phyloP scores from a whole-genome alignment of 1,139 yeast species.

The Eremothecium sinecaudum region DNA sequence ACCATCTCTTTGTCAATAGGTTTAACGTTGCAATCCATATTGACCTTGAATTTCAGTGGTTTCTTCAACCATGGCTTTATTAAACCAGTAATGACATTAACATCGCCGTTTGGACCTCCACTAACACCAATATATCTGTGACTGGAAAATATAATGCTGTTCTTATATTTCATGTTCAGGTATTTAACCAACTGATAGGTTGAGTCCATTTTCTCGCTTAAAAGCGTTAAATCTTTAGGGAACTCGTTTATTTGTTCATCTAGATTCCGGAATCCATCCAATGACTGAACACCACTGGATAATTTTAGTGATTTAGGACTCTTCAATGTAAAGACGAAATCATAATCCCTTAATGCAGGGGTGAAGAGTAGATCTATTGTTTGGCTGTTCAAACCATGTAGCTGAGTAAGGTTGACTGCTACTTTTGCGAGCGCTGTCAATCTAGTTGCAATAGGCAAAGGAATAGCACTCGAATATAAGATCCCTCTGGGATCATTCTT shows the following conservation, averaged over 20 bases:
- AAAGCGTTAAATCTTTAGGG: slow-evolving; percentile 27
- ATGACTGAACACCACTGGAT: slow-evolving; percentile 49
- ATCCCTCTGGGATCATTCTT: slow-evolving; percentile 77
- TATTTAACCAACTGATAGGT: slow-evolving; percentile 46
- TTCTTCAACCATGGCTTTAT: slow-evolving; percentile 57
- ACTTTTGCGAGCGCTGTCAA: slow-evolving; percentile 80
- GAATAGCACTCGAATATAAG: slow-evolving; percentile 64
- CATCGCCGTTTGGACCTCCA: slow-evolving; percentile 35
- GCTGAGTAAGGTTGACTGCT: slow-evolving; percentile 47
- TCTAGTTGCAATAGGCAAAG: slow-evolving; percentile 76
- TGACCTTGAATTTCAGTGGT: slow-evolving; percentile 63
- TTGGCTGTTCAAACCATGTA: slow-evolving; percentile 38
- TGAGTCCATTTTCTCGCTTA: slow-evolving; percentile 44
- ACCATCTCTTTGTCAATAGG: slow-evolving; percentile 52
- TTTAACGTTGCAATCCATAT: slow-evolving; percentile 62
- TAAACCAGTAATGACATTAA: slow-evolving; percentile 63
- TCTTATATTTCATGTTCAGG: slow-evolving; percentile 43
- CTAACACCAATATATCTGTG: slow-evolving; percentile 44
- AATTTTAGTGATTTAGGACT: slow-evolving; percentile 37
- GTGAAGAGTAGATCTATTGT: slow-evolving; percentile 54
- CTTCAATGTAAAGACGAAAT: slow-evolving; percentile 57
- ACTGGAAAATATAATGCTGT: slow-evolving; percentile 52
- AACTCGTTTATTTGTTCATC: slow-evolving; percentile 23
- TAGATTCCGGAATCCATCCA: slow-evolving; percentile 57
- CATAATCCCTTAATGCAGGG: slow-evolving; percentile 78